Percentiles rank a stretch among this genome's conserved stretches.
Evolutionary conservation across 176 grass and related monocot species (phyloP).

Genomic region (Triticum dicoccoides): DNA sequence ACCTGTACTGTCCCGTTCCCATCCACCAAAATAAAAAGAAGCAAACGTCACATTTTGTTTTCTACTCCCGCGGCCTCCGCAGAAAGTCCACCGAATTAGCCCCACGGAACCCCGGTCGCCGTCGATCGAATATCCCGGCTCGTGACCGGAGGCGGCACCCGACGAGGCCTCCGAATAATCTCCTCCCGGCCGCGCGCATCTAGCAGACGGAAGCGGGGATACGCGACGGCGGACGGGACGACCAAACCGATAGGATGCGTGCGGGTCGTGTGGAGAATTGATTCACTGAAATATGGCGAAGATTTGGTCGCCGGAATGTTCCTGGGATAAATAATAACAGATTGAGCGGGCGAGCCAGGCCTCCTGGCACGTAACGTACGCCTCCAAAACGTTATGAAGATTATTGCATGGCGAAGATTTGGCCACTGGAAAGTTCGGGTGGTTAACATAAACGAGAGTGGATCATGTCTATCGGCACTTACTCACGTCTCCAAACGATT

Average conservation of each 20-base stretch:
- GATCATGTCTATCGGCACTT: too few species aligned
- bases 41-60: not conserved
- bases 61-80: not conserved
- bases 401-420: too few species aligned
- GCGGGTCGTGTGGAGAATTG: not conserved
- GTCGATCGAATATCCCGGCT: not conserved
- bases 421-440: too few species aligned
- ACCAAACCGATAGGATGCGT: not conserved
- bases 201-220: not conserved
- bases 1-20: not conserved
- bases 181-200: not conserved
- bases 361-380: too few species aligned
- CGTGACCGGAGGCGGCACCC: not conserved
- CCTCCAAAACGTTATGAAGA: too few species aligned
- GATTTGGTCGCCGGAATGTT: too few species aligned
- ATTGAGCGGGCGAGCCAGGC: too few species aligned
- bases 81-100: not conserved
- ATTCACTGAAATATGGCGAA: too few species aligned
- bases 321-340: too few species aligned
- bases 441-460: too few species aligned
- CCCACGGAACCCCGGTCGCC: not conserved
- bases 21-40: not conserved
- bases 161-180: not conserved
- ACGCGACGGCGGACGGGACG: not conserved
- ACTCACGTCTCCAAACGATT: too few species aligned